Evolutionary conservation across 306 rosid genomes (phyloP).

Genomic region (Phaseolus lunatus): DNA sequence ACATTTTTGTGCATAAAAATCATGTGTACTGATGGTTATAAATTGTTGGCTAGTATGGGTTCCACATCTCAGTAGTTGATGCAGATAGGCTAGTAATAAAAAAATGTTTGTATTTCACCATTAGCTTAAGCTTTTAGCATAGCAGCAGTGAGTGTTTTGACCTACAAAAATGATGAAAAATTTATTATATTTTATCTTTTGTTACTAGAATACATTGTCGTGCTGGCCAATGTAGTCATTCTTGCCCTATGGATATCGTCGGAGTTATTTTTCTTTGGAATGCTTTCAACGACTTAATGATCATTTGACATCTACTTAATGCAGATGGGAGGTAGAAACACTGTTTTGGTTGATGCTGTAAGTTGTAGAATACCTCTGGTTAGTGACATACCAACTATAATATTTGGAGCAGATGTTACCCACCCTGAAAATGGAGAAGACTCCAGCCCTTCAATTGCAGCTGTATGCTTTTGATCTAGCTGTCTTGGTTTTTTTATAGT

Average conservation of each 20-base stretch:
- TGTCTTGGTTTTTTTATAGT: background rate
- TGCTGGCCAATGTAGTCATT: background rate
- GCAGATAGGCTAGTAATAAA: conserved; percentile 1
- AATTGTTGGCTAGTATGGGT: conserved; percentile 30
- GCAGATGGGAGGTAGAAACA: conserved; percentile 99
- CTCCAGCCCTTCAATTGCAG: conserved; percentile 96
- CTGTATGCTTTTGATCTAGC: conserved; percentile 60
- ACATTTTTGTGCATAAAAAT: background rate
- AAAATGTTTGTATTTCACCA: background rate
- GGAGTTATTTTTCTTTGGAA: background rate
- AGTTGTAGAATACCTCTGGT: conserved; percentile 89
- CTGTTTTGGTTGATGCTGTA: conserved; percentile 88
- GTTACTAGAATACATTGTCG: background rate
- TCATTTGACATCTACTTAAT: conserved; percentile 33
- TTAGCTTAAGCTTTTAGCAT: background rate
- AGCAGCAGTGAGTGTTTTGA: background rate
- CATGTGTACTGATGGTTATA: background rate
- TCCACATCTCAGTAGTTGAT: background rate
- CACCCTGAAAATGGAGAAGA: conserved; percentile 99
- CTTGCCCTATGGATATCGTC: background rate
- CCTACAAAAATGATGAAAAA: background rate
- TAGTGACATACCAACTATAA: conserved; percentile 90
- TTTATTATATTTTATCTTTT: background rate
- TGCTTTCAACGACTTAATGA: conserved; percentile 12
- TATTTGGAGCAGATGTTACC: conserved; percentile 97